Conservation (phyloP, 2,329 filamentous ascomycete species). For the Diaporthe helianthi region DNA sequence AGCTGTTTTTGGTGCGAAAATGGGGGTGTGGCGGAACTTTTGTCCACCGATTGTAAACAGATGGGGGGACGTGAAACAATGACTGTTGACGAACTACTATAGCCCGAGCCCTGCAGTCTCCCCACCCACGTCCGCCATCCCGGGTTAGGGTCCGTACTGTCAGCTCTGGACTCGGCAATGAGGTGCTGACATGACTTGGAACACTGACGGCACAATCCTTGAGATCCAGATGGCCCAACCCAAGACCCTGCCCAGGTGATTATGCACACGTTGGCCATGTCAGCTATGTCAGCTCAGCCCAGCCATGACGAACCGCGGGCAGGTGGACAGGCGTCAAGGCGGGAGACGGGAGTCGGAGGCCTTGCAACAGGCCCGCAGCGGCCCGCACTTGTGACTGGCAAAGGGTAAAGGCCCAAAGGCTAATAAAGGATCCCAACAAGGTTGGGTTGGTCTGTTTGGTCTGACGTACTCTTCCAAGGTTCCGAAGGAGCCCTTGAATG, state of each 20-base stretch:
- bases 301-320: slow-evolving; percentile 14
- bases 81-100: slow-evolving; percentile 20
- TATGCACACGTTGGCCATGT: background rate
- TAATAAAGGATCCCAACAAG: background rate
- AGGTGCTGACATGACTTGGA: slow-evolving; percentile 8
- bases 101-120: background rate
- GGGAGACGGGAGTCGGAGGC: slow-evolving; percentile 14
- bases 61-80: slow-evolving; percentile 17
- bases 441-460: background rate
- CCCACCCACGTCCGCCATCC: background rate
- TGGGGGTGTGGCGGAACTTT: too few relatives aligned
- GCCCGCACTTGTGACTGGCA: slow-evolving; percentile 1
- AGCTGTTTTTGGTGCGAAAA: too few relatives aligned
- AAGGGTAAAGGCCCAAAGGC: too few relatives aligned
- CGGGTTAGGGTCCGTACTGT: background rate
- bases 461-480: too few relatives aligned
- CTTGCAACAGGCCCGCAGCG: background rate
- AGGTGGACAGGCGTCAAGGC: background rate
- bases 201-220: background rate
- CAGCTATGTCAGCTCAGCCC: background rate
- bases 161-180: background rate
- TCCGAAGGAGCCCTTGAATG: slow-evolving; percentile 4
- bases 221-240: background rate
- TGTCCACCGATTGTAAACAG: too few relatives aligned
- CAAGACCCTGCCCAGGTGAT: too few relatives aligned